Conservation (phyloP, 1,139 yeast species). For the Pichia sp. region DNA sequence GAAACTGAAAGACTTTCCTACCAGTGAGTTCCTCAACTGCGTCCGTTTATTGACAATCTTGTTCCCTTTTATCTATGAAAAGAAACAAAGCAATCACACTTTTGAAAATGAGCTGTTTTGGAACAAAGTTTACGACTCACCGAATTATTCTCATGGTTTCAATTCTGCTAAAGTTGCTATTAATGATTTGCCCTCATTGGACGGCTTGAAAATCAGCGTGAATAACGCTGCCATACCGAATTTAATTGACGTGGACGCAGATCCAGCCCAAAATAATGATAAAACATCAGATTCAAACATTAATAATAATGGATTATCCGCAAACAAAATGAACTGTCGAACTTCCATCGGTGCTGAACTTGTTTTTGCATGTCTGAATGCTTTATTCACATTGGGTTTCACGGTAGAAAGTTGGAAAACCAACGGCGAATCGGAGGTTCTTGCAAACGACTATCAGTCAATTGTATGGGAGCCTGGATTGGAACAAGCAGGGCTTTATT, state of each 20-base stretch:
- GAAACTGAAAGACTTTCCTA: slow-evolving; percentile 11
- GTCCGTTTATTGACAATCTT: slow-evolving; percentile 57
- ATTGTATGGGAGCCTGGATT: slow-evolving; percentile 74
- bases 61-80: slow-evolving; percentile 62
- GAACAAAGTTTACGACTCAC: background rate
- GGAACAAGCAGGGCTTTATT: slow-evolving; percentile 36
- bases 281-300: background rate
- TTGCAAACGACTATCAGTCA: slow-evolving; percentile 24
- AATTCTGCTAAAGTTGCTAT: background rate
- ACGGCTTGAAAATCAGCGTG: background rate
- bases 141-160: no score
- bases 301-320: background rate
- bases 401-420: slow-evolving; percentile 32
- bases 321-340: slow-evolving; percentile 16
- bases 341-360: slow-evolving; percentile 44
- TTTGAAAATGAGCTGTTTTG: slow-evolving; percentile 20
- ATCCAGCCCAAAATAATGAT: background rate
- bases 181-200: background rate
- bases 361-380: slow-evolving; percentile 36
- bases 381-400: slow-evolving; percentile 56
- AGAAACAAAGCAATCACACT: slow-evolving; percentile 28
- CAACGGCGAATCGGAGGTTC: background rate
- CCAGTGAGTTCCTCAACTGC: slow-evolving; percentile 40
- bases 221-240: background rate
- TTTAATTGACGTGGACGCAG: slow-evolving; percentile 4